A percentile compares a stretch with the other conserved stretches of the same genome.
These are phyloP conservation scores for Colletotrichum sp. DNA, from an alignment of 2,329 filamentous ascomycete species.

Conservation along the genomic window DNA sequence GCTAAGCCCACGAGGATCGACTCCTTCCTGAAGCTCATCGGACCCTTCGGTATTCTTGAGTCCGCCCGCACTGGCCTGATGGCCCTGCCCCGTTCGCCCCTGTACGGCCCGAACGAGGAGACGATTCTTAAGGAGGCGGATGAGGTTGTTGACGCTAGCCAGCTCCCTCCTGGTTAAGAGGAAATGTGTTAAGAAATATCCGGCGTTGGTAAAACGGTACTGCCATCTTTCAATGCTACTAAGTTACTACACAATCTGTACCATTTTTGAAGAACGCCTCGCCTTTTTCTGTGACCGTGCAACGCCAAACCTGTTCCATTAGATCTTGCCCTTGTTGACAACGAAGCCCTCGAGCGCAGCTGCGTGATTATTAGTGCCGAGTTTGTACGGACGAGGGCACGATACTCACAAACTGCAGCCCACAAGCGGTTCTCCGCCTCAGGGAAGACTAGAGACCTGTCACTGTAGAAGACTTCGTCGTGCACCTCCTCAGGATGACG, in stretches of 20 bases:
- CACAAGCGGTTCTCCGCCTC: slow-evolving; percentile 96
- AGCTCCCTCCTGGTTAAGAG: slow-evolving; percentile 84
- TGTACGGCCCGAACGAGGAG: slow-evolving; percentile 76
- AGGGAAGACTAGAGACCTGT: slow-evolving; percentile 84
- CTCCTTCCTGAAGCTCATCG: slow-evolving; percentile 95
- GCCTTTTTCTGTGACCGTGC: slow-evolving; percentile 12
- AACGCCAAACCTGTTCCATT: slow-evolving; percentile 11
- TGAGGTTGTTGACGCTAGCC: slow-evolving; percentile 92
- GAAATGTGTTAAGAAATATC: slow-evolving; percentile 21
- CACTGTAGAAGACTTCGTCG: slow-evolving; percentile 93
- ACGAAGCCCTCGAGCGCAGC: slow-evolving; percentile 88
- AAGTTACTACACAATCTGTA: slow-evolving; percentile 21
- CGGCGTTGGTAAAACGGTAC: slow-evolving; percentile 23
- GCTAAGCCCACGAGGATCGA: slow-evolving; percentile 94
- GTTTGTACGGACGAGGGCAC: neutral
- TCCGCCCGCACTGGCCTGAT: slow-evolving; percentile 95
- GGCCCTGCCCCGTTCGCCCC: slow-evolving; percentile 91
- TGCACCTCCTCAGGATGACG: slow-evolving; percentile 91
- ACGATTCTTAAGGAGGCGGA: slow-evolving; percentile 81
- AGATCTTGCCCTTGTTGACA: slow-evolving; percentile 88
- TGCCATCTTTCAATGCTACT: slow-evolving; percentile 21
- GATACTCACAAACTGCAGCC: slow-evolving; percentile 75
- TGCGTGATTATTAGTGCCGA: slow-evolving; percentile 27
- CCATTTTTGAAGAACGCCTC: slow-evolving; percentile 15
- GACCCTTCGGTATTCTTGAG: slow-evolving; percentile 94